Evolutionary conservation across 2,329 filamentous ascomycete genomes (phyloP).

Genomic region (Claviceps pusilla): DNA sequence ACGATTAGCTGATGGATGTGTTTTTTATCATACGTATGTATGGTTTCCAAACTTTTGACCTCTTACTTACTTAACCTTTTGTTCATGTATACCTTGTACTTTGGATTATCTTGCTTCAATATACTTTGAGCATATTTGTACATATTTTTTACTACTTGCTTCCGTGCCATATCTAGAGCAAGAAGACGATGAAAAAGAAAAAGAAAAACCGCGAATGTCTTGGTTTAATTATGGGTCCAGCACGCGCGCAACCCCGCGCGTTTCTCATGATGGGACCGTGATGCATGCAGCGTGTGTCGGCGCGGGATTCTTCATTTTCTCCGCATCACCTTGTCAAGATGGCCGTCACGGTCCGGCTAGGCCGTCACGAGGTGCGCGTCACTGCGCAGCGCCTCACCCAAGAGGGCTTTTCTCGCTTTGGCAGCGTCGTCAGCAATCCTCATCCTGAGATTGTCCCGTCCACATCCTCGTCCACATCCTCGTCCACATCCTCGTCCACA

Average conservation of each 20-base stretch:
- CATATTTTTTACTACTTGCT: neutral
- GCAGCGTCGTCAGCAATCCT: constrained; percentile 68
- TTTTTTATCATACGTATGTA: too few species aligned
- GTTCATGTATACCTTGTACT: too few species aligned
- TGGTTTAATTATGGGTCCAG: neutral
- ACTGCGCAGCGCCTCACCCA: constrained; percentile 52
- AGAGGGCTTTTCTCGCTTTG: constrained; percentile 60
- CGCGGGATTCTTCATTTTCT: neutral
- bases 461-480: constrained; percentile 10
- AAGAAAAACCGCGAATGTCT: neutral
- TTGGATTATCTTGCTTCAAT: too few species aligned
- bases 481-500: constrained; percentile 21
- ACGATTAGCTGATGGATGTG: too few species aligned
- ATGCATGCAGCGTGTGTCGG: neutral
- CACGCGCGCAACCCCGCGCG: neutral
- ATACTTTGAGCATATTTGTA: too few species aligned
- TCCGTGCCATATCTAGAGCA: neutral
- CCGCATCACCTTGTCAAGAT: constrained; percentile 8
- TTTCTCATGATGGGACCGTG: neutral
- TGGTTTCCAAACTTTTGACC: too few species aligned
- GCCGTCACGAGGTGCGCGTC: constrained; percentile 22
- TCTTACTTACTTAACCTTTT: too few species aligned
- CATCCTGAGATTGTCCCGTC: constrained; percentile 38
- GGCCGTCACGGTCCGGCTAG: constrained; percentile 14
- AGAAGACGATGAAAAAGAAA: too few species aligned